These are phyloP conservation scores for Furcasterigmium sp. DNA, from an alignment of 2,329 filamentous ascomycete genomes.

Conservation along the genomic window DNA sequence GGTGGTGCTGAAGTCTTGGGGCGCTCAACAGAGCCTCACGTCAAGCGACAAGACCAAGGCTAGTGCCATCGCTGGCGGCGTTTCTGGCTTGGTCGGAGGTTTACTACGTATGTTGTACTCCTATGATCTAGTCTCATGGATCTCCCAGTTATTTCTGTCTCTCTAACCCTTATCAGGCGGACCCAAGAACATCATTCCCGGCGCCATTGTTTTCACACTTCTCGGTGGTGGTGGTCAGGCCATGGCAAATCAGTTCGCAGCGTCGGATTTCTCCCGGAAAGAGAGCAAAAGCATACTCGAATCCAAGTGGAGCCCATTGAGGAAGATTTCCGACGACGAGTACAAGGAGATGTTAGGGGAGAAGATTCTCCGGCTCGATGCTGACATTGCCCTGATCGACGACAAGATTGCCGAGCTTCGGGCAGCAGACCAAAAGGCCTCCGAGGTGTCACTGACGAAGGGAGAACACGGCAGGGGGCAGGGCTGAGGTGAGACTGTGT, in stretches of 20 bases:
- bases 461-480: too few species aligned
- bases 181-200: conserved; percentile 46
- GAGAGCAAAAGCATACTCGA: conserved; percentile 41
- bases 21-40: conserved; percentile 46
- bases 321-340: conserved; percentile 64
- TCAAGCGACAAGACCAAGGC: conserved; percentile 57
- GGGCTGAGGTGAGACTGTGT: too few species aligned
- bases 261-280: conserved; percentile 12
- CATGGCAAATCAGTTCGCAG: conserved; percentile 25
- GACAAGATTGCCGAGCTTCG: conserved; percentile 56
- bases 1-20: conserved; percentile 41
- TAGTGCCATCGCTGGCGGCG: conserved; percentile 65
- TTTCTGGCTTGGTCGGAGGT: conserved; percentile 59
- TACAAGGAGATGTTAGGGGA: conserved; percentile 67
- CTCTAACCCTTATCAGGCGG: conserved; percentile 38
- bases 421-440: background rate
- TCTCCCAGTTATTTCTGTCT: too few species aligned
- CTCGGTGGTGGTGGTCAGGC: conserved; percentile 34
- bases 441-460: too few species aligned
- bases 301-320: conserved; percentile 68
- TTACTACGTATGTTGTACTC: conserved; percentile 35
- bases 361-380: conserved; percentile 66
- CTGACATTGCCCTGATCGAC: conserved; percentile 72
- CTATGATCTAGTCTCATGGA: too few species aligned
- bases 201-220: conserved; percentile 41